Conservation (phyloP, 345 rosid genomes). For the Lepidium didymum region DNA sequence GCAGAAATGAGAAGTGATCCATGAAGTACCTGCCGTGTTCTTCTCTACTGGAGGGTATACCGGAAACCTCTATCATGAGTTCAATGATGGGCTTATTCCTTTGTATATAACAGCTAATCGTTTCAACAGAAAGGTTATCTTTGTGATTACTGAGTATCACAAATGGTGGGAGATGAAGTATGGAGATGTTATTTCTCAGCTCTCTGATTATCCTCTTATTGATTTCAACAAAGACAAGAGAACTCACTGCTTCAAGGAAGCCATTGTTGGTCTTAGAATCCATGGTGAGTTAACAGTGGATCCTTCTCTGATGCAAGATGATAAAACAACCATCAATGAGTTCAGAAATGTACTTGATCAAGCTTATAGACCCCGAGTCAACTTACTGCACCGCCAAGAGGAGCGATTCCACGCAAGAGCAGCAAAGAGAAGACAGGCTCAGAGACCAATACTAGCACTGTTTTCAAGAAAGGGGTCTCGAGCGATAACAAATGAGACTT, state of each 20-base stretch:
- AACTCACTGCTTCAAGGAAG: conserved; percentile 78
- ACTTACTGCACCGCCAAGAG: conserved; percentile 31
- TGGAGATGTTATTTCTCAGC: conserved; percentile 47
- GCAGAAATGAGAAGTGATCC: conserved; percentile 50
- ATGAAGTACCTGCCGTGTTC: conserved; percentile 61
- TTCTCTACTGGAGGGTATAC: conserved; percentile 87
- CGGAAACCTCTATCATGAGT: conserved; percentile 78
- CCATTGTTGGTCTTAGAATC: conserved; percentile 63
- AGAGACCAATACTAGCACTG: conserved; percentile 56
- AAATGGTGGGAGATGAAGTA: conserved; percentile 81
- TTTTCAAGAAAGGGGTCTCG: conserved; percentile 64
- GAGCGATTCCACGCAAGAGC: conserved; percentile 16
- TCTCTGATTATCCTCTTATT: conserved; percentile 50
- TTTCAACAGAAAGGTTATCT: conserved; percentile 59
- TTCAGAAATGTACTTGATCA: conserved; percentile 51
- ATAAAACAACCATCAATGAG: conserved; percentile 34
- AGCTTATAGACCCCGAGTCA: conserved; percentile 55
- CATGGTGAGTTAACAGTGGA: conserved; percentile 68
- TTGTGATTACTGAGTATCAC: conserved; percentile 74
- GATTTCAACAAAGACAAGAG: conserved; percentile 60
- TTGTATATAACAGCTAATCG: conserved; percentile 72
- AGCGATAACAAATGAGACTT: conserved; percentile 51
- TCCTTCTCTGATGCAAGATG: conserved; percentile 40
- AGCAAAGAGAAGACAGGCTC: background rate
- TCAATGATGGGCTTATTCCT: conserved; percentile 79